phyloP scores from a whole-genome alignment of 2,329 filamentous ascomycete genomes.

The Coniochaeta sp. region DNA sequence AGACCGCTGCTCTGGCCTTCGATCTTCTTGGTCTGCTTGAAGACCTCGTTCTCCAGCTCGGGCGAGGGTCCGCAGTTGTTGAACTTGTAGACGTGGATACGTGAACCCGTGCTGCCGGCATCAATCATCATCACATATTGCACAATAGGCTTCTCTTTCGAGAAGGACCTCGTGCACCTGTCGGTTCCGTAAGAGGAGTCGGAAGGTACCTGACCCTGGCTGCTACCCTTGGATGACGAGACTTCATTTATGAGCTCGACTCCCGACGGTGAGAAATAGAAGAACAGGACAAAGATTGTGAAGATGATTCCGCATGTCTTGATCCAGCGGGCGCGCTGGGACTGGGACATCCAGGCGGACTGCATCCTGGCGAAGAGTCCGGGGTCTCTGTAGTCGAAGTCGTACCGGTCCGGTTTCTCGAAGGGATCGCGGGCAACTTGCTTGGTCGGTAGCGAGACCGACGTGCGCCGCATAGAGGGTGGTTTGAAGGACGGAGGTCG shows the following conservation, averaged over 20 bases:
- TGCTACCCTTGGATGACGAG: neutral
- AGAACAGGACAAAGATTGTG: constrained; percentile 53
- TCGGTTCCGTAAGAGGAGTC: constrained; percentile 59
- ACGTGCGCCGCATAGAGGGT: constrained; percentile 53
- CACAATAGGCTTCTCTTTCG: constrained; percentile 84
- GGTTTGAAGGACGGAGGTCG: neutral
- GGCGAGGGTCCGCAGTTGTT: constrained; percentile 97
- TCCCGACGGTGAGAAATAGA: constrained; percentile 53
- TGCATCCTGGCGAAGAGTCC: constrained; percentile 47
- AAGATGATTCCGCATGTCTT: constrained; percentile 57
- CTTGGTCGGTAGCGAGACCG: constrained; percentile 55
- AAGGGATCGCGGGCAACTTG: constrained; percentile 51
- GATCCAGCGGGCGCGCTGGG: constrained; percentile 57
- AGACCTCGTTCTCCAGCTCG: constrained; percentile 85
- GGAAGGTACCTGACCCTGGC: constrained; percentile 43
- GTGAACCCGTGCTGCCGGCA: constrained; percentile 92
- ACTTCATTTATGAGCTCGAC: constrained; percentile 43
- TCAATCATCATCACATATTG: constrained; percentile 99
- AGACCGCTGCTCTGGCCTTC: constrained; percentile 59
- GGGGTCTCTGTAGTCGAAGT: constrained; percentile 34
- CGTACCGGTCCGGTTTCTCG: constrained; percentile 59
- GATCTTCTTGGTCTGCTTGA: constrained; percentile 86
- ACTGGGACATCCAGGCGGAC: constrained; percentile 53
- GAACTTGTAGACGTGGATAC: constrained; percentile 98
- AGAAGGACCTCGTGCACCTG: constrained; percentile 76